A percentile compares a stretch with the other conserved stretches of the same genome.
Conservation (phyloP, 2,329 filamentous ascomycete species). For the Coccinonectria pachysandricola region DNA sequence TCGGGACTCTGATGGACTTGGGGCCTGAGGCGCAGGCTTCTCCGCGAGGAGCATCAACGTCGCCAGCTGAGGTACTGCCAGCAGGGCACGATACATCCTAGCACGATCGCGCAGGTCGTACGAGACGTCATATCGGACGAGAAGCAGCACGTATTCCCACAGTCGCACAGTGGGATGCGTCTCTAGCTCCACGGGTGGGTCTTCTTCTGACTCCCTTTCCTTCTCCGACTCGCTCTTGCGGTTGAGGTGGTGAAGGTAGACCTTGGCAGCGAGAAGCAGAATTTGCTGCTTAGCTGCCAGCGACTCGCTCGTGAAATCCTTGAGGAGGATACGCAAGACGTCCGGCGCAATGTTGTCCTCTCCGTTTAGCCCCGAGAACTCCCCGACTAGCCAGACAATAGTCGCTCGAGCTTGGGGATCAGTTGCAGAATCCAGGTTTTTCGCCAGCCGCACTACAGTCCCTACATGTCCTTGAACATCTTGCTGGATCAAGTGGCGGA, state of each 20-base stretch:
- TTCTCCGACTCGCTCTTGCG: conserved; percentile 38
- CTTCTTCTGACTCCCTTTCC: conserved; percentile 24
- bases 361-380: conserved; percentile 71
- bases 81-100: conserved; percentile 75
- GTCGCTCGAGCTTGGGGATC: conserved; percentile 84
- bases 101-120: conserved; percentile 91
- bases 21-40: conserved; percentile 84
- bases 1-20: conserved; percentile 77
- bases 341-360: conserved; percentile 89
- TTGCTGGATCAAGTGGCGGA: conserved; percentile 90
- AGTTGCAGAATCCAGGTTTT: conserved; percentile 79
- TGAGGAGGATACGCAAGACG: conserved; percentile 77
- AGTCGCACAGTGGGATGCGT: conserved; percentile 62
- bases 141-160: conserved; percentile 74
- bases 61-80: conserved; percentile 76
- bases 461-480: conserved; percentile 69
- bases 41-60: conserved; percentile 84
- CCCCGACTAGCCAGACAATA: conserved; percentile 95
- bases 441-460: conserved; percentile 81
- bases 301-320: conserved; percentile 73
- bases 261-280: conserved; percentile 85
- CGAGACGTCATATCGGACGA: conserved; percentile 86
- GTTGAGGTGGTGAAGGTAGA: conserved; percentile 83
- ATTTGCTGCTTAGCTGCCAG: conserved; percentile 87
- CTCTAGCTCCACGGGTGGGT: conserved; percentile 22